Conservation (phyloP, 495 filamentous ascomycete species). For the Coniosporium apollinis region DNA sequence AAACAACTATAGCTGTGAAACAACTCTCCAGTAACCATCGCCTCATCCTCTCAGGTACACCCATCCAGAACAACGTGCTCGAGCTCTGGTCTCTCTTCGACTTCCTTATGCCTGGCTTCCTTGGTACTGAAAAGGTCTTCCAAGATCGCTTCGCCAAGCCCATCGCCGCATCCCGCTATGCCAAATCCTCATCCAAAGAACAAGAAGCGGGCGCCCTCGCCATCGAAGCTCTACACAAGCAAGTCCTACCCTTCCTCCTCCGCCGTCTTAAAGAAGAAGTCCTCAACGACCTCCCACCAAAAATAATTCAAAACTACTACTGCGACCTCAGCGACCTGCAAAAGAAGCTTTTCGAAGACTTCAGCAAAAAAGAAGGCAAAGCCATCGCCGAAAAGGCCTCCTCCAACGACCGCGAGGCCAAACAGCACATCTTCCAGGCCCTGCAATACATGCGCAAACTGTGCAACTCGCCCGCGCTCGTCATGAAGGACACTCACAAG, state of each 20-base stretch:
- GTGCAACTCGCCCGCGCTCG: slow-evolving; percentile 90
- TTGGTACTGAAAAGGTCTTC: slow-evolving; percentile 98
- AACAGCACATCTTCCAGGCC: slow-evolving; percentile 98
- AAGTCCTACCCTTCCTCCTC: slow-evolving; percentile 90
- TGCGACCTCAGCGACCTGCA: slow-evolving; percentile 95
- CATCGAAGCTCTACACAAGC: slow-evolving; percentile 93
- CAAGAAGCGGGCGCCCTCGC: slow-evolving; percentile 93
- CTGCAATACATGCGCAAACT: slow-evolving; percentile 98
- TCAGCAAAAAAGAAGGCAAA: slow-evolving; percentile 80
- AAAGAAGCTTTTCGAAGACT: slow-evolving; percentile 88
- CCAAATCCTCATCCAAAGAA: slow-evolving; percentile 94
- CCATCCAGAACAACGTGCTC: slow-evolving; percentile 94
- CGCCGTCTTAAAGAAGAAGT: slow-evolving; percentile 97
- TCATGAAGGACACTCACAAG: slow-evolving; percentile 85
- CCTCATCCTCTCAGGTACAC: slow-evolving; percentile 88
- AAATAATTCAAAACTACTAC: slow-evolving; percentile 99
- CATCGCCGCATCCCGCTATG: slow-evolving; percentile 83
- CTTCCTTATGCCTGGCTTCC: slow-evolving; percentile 96
- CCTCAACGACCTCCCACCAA: slow-evolving; percentile 85
- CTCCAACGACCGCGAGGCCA: slow-evolving; percentile 68
- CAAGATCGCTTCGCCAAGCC: slow-evolving; percentile 94
- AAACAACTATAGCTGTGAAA: slow-evolving; percentile 85
- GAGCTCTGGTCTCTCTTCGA: slow-evolving; percentile 99
- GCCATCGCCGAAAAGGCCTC: slow-evolving; percentile 63
- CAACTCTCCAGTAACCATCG: slow-evolving; percentile 76